phyloP scores from a whole-genome alignment of 2,329 filamentous ascomycete genomes.

The Hawksworthiomyces lignivorus region DNA sequence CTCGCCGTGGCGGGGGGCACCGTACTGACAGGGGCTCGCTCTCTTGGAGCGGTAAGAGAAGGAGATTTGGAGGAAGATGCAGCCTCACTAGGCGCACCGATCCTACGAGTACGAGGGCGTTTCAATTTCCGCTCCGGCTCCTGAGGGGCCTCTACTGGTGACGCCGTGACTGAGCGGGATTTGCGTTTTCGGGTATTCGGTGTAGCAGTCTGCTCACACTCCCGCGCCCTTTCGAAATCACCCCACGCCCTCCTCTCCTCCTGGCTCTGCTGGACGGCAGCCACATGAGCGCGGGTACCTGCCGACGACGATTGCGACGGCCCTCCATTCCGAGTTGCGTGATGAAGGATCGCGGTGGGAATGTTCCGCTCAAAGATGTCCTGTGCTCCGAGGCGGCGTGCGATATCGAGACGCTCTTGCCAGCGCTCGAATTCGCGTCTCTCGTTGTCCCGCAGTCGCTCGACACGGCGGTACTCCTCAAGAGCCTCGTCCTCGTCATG shows the following conservation, averaged over 20 bases:
- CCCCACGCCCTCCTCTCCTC: conserved; percentile 86
- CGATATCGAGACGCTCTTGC: conserved; percentile 77
- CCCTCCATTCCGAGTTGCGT: conserved; percentile 41
- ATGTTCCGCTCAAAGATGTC: conserved; percentile 62
- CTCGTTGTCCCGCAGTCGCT: conserved; percentile 44
- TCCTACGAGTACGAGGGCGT: conserved; percentile 70
- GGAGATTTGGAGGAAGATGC: conserved; percentile 27
- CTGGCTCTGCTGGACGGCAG: conserved; percentile 58
- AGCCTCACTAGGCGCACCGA: conserved; percentile 41
- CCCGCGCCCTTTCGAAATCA: conserved; percentile 76
- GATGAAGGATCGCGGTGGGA: conserved; percentile 50
- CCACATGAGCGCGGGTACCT: conserved; percentile 33
- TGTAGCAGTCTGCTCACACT: conserved; percentile 45
- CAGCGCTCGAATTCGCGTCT: conserved; percentile 60
- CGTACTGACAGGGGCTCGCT: not conserved
- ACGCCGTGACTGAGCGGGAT: conserved; percentile 59
- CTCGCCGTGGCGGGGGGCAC: not conserved
- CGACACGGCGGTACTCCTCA: conserved; percentile 45
- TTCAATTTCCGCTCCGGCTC: conserved; percentile 80
- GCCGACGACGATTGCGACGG: not conserved
- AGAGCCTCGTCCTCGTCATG: conserved; percentile 67
- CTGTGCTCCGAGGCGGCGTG: conserved; percentile 67
- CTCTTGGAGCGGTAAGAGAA: not conserved
- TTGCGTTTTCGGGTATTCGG: conserved; percentile 63
- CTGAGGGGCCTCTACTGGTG: conserved; percentile 58